phyloP scores from a whole-genome alignment of 768 basidiomycete genomes.

The Lactifluus pinguis region DNA sequence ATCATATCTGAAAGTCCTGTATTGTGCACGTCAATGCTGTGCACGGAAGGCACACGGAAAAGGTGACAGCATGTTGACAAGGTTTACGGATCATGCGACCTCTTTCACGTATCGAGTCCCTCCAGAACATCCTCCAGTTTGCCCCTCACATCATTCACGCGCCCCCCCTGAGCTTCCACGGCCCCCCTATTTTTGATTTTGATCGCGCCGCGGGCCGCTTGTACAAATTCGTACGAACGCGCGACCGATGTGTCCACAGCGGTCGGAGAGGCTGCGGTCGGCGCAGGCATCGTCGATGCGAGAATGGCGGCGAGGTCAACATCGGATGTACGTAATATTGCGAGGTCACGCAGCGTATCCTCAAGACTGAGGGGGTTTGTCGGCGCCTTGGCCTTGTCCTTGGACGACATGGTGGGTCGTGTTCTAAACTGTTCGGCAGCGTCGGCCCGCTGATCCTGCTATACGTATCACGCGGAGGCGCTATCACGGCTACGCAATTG shows the following conservation, averaged over 20 bases:
- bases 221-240: constrained; percentile 51
- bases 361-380: constrained; percentile 47
- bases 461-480: too few relatives aligned
- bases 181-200: constrained; percentile 43
- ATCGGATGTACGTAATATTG: constrained; percentile 54
- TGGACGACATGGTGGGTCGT: background rate
- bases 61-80: background rate
- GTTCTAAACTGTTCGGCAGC: too few relatives aligned
- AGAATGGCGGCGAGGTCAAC: constrained; percentile 32
- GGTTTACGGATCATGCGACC: background rate
- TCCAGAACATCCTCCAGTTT: constrained; percentile 44
- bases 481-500: too few relatives aligned
- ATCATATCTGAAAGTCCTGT: too few relatives aligned
- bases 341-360: constrained; percentile 62
- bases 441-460: too few relatives aligned
- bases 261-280: background rate
- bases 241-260: constrained; percentile 34
- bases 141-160: constrained; percentile 47
- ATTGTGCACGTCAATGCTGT: background rate
- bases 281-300: constrained; percentile 8
- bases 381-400: background rate
- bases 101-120: constrained; percentile 21
- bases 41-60: background rate
- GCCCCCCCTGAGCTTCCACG: constrained; percentile 41
- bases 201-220: constrained; percentile 48